Evolutionary conservation across 495 filamentous ascomycete genomes (phyloP).

Genomic region (Tetracladium setigerum): DNA sequence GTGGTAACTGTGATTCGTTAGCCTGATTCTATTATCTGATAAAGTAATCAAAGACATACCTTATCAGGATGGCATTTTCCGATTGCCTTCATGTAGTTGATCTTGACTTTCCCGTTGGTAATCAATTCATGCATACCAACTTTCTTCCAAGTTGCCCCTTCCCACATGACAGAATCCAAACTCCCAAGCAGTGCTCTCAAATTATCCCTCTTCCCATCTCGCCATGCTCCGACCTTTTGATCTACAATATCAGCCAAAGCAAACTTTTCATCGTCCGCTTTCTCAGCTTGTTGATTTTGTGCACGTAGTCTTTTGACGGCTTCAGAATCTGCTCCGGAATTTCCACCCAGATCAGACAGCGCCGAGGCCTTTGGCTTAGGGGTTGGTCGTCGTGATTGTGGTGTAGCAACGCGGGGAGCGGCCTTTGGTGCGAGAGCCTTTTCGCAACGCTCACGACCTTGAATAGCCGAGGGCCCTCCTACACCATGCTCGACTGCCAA

Average conservation of each 20-base stretch:
- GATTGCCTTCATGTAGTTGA: conserved; percentile 98
- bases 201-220: conserved; percentile 85
- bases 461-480: conserved; percentile 73
- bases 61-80: conserved; percentile 98
- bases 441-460: conserved; percentile 85
- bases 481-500: conserved; percentile 75
- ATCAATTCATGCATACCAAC: conserved; percentile 88
- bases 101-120: conserved; percentile 86
- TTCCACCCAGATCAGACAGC: conserved; percentile 35
- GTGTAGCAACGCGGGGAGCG: conserved; percentile 20
- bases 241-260: conserved; percentile 80
- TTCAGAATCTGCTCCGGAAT: conserved; percentile 32
- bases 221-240: conserved; percentile 68
- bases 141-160: conserved; percentile 91
- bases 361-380: conserved; percentile 34
- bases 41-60: conserved; percentile 51
- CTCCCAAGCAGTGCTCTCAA: conserved; percentile 81
- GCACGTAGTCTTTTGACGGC: conserved; percentile 73
- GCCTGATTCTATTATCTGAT: neutral
- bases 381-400: conserved; percentile 21
- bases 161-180: conserved; percentile 85
- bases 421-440: conserved; percentile 63
- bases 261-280: conserved; percentile 85
- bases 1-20: conserved; percentile 57
- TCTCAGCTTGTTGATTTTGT: conserved; percentile 76